Base-by-base conservation (phyloP, 2,329 filamentous ascomycete genomes). In the Herpotrichia juniperi region DNA sequence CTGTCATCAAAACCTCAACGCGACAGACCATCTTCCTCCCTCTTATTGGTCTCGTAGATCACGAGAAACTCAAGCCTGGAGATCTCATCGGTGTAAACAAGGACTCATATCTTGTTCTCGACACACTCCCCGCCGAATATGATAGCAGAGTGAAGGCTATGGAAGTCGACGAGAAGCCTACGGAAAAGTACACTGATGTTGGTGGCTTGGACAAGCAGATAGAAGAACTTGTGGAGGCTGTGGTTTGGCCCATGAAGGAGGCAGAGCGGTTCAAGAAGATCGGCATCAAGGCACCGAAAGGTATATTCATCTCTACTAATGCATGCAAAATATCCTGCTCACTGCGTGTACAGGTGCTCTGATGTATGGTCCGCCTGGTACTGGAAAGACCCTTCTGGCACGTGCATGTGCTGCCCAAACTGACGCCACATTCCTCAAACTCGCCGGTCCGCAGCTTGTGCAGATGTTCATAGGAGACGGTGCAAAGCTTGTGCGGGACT, bases 391-490 rank as follows among this genome's bases (percentile, higher is more conserved):
- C 1, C 86, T 96, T 1, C 85, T 99, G 54, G 94, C 94, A 57
- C 88, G 94, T 80, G 94, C 94, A 54, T 99, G 94, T 74, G 94
- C 94, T 4, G 94, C 94, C 43, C 94, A 99, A 79, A 97, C 94
- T 55, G 94, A 99, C 63, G 94, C 94, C 58, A 99, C 94, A 21
- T 99, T 99, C 83, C 87, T 99, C 72, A 99, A 99, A 78, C 89
- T 99, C 51, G 94, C 94, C 54, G 94, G 94, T 45, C 94, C 96
- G 4, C 94, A 99, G 78, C 86, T 99, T 32, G 94, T 99, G 25
- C 94, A 99, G 76, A 99, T 97, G 94, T 99, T 97, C 75, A 99
- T 99, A 34, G 94, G 94, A 74, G 96, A 99, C 64, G 94, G 94
- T 68, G 94, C 96, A 37, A 99, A 99, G 79, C 85, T 99, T 25